These are phyloP conservation scores for Passiflora organensis DNA, from an alignment of 345 rosid genomes.

Conservation along the genomic window DNA sequence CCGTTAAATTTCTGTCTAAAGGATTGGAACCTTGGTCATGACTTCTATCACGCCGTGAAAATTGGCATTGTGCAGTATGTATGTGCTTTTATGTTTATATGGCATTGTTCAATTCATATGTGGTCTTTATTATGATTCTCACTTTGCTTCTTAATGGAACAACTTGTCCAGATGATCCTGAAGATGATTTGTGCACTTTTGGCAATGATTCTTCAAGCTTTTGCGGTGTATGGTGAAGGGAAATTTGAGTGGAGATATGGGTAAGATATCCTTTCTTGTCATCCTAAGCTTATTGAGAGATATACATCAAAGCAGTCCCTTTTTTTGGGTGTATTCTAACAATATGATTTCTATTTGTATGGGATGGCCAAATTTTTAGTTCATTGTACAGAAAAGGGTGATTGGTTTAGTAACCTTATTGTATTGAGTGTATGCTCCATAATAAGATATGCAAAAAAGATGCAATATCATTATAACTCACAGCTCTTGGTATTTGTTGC, in stretches of 20 bases:
- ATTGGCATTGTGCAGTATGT: slow-evolving; percentile 99
- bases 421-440: too few relatives aligned
- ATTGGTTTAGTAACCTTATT: too few relatives aligned
- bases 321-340: neutral
- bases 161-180: slow-evolving; percentile 69
- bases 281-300: slow-evolving; percentile 4
- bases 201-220: slow-evolving; percentile 87
- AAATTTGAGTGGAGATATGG: slow-evolving; percentile 94
- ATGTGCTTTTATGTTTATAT: slow-evolving; percentile 27
- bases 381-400: neutral
- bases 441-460: too few relatives aligned
- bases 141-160: slow-evolving; percentile 9
- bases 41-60: slow-evolving; percentile 90
- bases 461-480: neutral
- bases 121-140: neutral
- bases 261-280: slow-evolving; percentile 34
- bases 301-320: neutral
- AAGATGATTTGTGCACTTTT: slow-evolving; percentile 88
- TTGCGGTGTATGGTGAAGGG: slow-evolving; percentile 98
- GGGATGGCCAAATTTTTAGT: neutral
- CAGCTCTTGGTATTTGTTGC: slow-evolving; percentile 16
- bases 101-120: too few relatives aligned
- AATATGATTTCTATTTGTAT: neutral
- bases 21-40: slow-evolving; percentile 88
- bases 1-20: slow-evolving; percentile 66